A percentile compares a stretch with the other conserved stretches of the same genome.
phyloP scores from a whole-genome alignment of 1,139 yeast species.

The Suhomyces bribrorum region DNA sequence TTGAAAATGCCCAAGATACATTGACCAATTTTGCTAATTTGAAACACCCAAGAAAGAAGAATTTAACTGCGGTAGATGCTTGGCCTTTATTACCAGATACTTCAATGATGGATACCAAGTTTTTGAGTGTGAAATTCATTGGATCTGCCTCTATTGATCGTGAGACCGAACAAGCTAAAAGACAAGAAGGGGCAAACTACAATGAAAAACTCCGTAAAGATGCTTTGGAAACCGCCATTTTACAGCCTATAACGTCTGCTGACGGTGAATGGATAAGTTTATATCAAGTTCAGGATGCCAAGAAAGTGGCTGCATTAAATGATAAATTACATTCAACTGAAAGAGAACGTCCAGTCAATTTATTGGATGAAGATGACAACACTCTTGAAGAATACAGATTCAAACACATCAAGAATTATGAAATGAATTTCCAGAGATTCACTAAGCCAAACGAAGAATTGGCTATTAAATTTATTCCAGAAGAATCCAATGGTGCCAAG shows the following conservation, averaged over 20 bases:
- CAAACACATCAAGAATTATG: slow-evolving; percentile 76
- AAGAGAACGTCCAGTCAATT: slow-evolving; percentile 47
- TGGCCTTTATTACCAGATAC: slow-evolving; percentile 90
- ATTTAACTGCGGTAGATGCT: slow-evolving; percentile 70
- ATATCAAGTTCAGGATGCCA: slow-evolving; percentile 43
- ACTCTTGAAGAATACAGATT: slow-evolving; percentile 48
- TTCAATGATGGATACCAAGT: slow-evolving; percentile 79
- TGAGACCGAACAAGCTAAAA: slow-evolving; percentile 35
- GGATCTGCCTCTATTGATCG: slow-evolving; percentile 72
- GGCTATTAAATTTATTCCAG: slow-evolving; percentile 51
- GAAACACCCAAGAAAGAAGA: slow-evolving; percentile 76
- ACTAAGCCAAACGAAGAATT: slow-evolving; percentile 48
- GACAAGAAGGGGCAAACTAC: slow-evolving; percentile 38
- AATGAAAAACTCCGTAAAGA: slow-evolving; percentile 45
- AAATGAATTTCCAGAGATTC: slow-evolving; percentile 61
- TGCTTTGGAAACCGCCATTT: slow-evolving; percentile 62
- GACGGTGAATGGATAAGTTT: slow-evolving; percentile 84
- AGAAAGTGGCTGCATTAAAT: slow-evolving; percentile 35
- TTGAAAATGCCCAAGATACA: slow-evolving; percentile 59
- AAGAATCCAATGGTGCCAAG: slow-evolving; percentile 55
- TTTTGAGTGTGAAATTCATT: slow-evolving; percentile 67
- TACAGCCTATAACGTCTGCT: slow-evolving; percentile 72
- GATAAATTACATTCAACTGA: slow-evolving; percentile 53
- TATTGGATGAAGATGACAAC: slow-evolving; percentile 43
- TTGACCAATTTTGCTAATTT: slow-evolving; percentile 45